A percentile compares a stretch with the other conserved stretches of the same genome.
Evolutionary conservation across 2,329 filamentous ascomycete species (phyloP).

Genomic region (Kalmusia sp.): DNA sequence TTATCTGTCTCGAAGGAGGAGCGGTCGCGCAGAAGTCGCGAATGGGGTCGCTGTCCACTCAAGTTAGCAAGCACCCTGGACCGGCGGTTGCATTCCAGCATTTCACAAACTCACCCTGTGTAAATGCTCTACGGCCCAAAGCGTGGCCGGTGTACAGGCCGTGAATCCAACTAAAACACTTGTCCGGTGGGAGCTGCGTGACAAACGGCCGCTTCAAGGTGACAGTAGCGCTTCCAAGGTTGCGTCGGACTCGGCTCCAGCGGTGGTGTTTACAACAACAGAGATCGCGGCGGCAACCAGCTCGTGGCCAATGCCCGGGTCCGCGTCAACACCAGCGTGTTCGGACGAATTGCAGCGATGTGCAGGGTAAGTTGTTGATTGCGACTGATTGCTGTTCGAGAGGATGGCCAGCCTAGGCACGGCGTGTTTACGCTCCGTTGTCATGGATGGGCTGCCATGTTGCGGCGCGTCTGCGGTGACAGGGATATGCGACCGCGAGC

Average conservation of each 20-base stretch:
- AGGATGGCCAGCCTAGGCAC: slow-evolving; percentile 21
- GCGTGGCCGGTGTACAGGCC: background rate
- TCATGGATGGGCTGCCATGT: slow-evolving; percentile 28
- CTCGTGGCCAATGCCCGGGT: background rate
- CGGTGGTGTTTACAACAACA: slow-evolving; percentile 22
- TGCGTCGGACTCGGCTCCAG: slow-evolving; percentile 2
- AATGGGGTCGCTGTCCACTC: background rate
- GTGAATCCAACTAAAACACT: background rate
- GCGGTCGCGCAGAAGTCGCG: background rate
- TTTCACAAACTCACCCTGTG: background rate
- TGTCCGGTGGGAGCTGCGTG: background rate
- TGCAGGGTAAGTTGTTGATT: background rate
- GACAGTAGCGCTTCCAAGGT: background rate
- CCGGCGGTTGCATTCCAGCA: background rate
- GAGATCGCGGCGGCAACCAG: slow-evolving; percentile 12
- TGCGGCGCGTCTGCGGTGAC: slow-evolving; percentile 13
- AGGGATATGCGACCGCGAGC: slow-evolving; percentile 3
- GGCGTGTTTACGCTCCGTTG: slow-evolving; percentile 31
- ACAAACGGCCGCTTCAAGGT: background rate
- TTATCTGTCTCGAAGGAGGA: no score
- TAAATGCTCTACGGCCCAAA: background rate
- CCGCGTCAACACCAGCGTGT: background rate
- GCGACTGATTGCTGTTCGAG: slow-evolving; percentile 1
- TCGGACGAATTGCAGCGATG: background rate
- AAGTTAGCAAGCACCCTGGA: slow-evolving; percentile 2